phyloP scores from a whole-genome alignment of 108 stramenopile genomes.

The Nitzschia inconspicua region DNA sequence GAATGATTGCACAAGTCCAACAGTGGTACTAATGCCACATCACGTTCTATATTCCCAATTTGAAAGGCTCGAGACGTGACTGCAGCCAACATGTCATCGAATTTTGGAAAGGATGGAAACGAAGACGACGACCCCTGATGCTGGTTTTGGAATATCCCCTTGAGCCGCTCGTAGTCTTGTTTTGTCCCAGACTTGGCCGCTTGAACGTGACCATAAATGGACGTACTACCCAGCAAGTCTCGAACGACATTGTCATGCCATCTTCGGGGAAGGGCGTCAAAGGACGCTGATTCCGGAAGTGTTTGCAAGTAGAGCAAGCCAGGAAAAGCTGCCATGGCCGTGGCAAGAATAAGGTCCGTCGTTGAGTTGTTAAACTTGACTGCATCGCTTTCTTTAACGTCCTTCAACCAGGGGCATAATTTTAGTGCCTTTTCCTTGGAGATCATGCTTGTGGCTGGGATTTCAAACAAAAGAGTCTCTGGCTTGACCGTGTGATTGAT shows the following conservation, averaged over 20 bases:
- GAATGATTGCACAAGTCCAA: conserved; percentile 78
- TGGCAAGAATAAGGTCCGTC: conserved; percentile 3
- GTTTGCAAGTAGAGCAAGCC: background rate
- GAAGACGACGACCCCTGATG: background rate
- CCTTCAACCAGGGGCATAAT: conserved; percentile 1
- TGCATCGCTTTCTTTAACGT: background rate
- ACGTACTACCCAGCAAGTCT: conserved; percentile 46
- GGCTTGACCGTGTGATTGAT: background rate
- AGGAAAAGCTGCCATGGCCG: background rate
- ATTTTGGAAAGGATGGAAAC: conserved; percentile 56
- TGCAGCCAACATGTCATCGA: conserved; percentile 56
- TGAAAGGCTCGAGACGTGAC: conserved; percentile 75
- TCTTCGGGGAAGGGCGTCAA: conserved; percentile 47
- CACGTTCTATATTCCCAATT: conserved; percentile 22
- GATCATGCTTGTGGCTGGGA: background rate
- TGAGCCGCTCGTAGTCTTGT: conserved; percentile 42
- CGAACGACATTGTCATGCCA: conserved; percentile 41
- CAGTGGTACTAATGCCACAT: conserved; percentile 63
- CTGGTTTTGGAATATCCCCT: conserved; percentile 16
- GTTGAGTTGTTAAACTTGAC: background rate
- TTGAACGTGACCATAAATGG: conserved; percentile 38
- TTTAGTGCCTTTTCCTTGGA: conserved; percentile 1
- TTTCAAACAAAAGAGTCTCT: background rate
- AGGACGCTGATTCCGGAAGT: conserved; percentile 14
- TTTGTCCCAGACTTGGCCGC: conserved; percentile 25